Evolutionary conservation across 2,329 filamentous ascomycete genomes (phyloP).

Genomic region (Hymenoscyphus scutula): DNA sequence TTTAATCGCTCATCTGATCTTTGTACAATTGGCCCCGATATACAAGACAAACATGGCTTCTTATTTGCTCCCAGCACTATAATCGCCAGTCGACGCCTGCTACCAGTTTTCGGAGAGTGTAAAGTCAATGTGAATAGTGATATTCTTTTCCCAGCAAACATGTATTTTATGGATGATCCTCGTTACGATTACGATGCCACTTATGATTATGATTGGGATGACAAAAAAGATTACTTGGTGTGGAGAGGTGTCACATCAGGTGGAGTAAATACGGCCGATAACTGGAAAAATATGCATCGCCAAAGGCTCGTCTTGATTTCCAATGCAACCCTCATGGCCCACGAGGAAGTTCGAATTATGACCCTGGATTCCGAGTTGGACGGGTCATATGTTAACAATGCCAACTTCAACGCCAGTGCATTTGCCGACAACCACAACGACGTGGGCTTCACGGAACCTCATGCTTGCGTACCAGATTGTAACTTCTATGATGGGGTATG

Average conservation of each 20-base stretch:
- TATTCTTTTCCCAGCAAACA: constrained; percentile 62
- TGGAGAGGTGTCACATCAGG: constrained; percentile 68
- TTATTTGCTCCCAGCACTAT: constrained; percentile 54
- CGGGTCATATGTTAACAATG: constrained; percentile 41
- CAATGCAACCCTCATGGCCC: constrained; percentile 48
- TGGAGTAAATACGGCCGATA: constrained; percentile 48
- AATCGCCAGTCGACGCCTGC: constrained; percentile 50
- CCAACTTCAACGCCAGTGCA: constrained; percentile 42
- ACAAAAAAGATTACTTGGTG: constrained; percentile 54
- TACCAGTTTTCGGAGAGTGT: constrained; percentile 61
- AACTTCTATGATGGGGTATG: constrained; percentile 48
- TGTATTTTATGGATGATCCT: constrained; percentile 59
- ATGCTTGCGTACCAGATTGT: constrained; percentile 45
- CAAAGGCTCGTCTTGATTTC: constrained; percentile 57
- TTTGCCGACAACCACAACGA: constrained; percentile 36
- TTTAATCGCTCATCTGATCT: constrained; percentile 58
- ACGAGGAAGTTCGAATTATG: constrained; percentile 39
- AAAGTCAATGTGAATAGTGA: constrained; percentile 63
- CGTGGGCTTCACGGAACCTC: constrained; percentile 39
- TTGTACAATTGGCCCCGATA: constrained; percentile 52
- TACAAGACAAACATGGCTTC: constrained; percentile 52
- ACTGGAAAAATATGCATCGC: constrained; percentile 55
- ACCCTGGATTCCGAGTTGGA: constrained; percentile 36
- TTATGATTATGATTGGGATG: constrained; percentile 56
- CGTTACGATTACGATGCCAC: constrained; percentile 56